Evolutionary conservation across 139 green algal genomes (phyloP), one percentile per base, ranked within the genome.

Genomic region (Chlamydomonas incerta): DNA sequence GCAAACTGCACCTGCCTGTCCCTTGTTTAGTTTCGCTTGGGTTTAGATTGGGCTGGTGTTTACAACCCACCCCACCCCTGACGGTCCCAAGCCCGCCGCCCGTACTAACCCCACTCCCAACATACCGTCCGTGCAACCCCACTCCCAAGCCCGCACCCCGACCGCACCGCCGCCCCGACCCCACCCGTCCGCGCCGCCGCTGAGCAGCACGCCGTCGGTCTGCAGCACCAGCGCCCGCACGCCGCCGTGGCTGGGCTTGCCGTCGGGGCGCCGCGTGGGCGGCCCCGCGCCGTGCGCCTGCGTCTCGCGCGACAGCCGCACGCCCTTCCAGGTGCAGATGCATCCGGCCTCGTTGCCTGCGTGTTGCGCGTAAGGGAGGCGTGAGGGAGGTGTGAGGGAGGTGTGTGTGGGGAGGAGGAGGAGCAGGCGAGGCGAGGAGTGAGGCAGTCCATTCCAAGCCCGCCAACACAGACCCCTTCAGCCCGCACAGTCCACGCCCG

Each of bases 141-240:
- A 5, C 5, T 50, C 6, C 41, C 8, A 50, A 13, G n/a, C 69
- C 35, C 20, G 33, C 37, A 35, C 35, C 2, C 35, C 35, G 79
- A n/a, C n/a, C n/a, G n/a, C n/a, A n/a, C n/a, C n/a, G n/a, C n/a
- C n/a, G n/a, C n/a, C n/a, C n/a, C n/a, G n/a, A n/a, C n/a, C 83
- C 33, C 55, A 91, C 86, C 92, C 92, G 74, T 92, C 87, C 77
- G 87, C 87, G 14, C 90, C 90, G 0, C 88, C 92, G 34, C 80
- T 92, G 20, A 90, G 77, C 74, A 92, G 82, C 18, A 74, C 75
- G 41, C 66, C 23, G 13, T 87, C 82, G 0, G 57, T 37, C 74
- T 87, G 66, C 81, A 94, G 88, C 67, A 86, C 62, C 77, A 95
- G 86, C 72, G 74, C 88, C 11, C 87, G 79, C 67, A 93, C 57